Evolutionary conservation across 179 eudicot species (phyloP), one percentile per base, ranked within the genome.

Genomic region (Amaranthus tricolor): DNA sequence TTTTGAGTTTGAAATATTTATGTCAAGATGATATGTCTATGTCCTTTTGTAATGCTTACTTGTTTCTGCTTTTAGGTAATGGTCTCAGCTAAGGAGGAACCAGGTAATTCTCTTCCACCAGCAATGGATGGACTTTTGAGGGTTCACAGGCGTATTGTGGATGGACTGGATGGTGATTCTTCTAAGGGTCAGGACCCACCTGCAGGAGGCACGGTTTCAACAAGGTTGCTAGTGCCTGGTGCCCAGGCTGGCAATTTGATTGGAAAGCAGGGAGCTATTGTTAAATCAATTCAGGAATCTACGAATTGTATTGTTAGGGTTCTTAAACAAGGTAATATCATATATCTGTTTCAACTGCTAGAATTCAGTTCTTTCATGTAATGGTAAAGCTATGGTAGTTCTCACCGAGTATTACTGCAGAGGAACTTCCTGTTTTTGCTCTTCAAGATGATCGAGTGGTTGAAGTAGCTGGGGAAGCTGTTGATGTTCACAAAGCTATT

Each of bases 81-180:
- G 95, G 86, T 93, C 58, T 91, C 98, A 74, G 97, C 97, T 2
- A 91, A 90, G 88, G 98, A 93, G 76, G 95, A 88, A 74, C 98
- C 98, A 1, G 89, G 83, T 69, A 71, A 81, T 60, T 52, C 84
- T 40, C 79, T 88, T 80, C 89, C 96, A 45, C 98, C 97, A 76
- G 97, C 98, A 54, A 70, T 93, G 82, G 92, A 88, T 77, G 97
- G 97, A 21, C 90, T 93, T 74, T 81, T 93, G 72, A 89, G 79
- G 82, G 89, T 93, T 79, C 97, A 93, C 81, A 83, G 77, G 61
- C 96, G 89, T 14, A 80, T 93, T 73, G 79, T 91, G 75, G 96
- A 92, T 56, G 87, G 75, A 19, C 75, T 85, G 84, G 96, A 88
- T 56, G 71, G 71, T 20, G 97, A 93, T 76, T 59, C 87, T 69